Base-by-base conservation (phyloP, 257 asterid genomes). In the Solanum rostratum region DNA sequence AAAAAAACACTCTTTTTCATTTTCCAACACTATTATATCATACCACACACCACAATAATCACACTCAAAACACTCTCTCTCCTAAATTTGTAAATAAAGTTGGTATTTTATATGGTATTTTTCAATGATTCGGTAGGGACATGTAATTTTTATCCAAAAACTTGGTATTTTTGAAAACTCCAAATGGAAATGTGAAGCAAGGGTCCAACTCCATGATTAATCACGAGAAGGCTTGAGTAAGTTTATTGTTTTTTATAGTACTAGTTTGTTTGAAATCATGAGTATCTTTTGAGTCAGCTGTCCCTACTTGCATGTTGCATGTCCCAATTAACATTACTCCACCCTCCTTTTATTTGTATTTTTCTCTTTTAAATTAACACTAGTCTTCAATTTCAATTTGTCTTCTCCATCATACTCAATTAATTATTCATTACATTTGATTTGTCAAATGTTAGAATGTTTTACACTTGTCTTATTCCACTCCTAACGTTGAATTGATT, bases 151-250 rank as follows among this genome's bases (percentile, higher is more conserved):
- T n/a, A n/a, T n/a, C n/a, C n/a, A n/a, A n/a, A n/a, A n/a, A n/a
- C n/a, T n/a, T n/a, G n/a, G n/a, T n/a, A n/a, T n/a, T n/a, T n/a
- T n/a, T n/a, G n/a, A n/a, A n/a, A n/a, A n/a, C n/a, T n/a, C n/a
- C n/a, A n/a, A n/a, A n/a, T n/a, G n/a, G n/a, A n/a, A n/a, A n/a
- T n/a, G 93, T 92, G 91, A 90, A 91, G 88, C 76, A 71, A 84
- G 90, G 85, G 88, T 73, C 79, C 84, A 62, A 73, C 87, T 85
- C 85, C 88, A 87, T 86, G 80, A 79, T 69, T 33, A 33, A 33
- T 74, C 20, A 55, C 79, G 29, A 59, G 84, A 84, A 88, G 68
- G 88, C 60, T 22, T 87, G 88, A 88, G 85, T 83, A 39, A 29
- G 39, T 83, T 78, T 73, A n/a, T 50, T 82, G 41, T 81, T 29